These are phyloP conservation scores for Verticillium alfalfae DNA, from an alignment of 2,329 filamentous ascomycete genomes.

Conservation along the genomic window DNA sequence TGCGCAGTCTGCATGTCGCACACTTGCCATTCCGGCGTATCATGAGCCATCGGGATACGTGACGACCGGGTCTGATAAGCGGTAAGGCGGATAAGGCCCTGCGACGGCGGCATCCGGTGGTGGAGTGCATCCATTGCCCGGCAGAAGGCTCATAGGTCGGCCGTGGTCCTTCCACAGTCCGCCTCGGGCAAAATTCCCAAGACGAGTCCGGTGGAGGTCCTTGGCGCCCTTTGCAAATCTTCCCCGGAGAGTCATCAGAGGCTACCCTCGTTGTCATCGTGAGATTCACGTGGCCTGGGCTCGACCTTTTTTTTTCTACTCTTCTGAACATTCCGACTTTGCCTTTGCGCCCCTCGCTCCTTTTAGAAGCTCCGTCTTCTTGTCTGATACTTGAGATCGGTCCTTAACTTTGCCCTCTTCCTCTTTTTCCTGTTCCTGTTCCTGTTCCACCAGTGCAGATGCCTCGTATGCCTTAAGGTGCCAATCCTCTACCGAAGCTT, in stretches of 20 bases:
- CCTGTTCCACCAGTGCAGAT: background rate
- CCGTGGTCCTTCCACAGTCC: background rate
- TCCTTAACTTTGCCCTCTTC: background rate
- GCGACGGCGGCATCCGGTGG: background rate
- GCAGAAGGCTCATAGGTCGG: background rate
- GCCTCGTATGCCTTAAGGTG: background rate
- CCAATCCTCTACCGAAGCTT: background rate
- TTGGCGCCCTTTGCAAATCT: background rate
- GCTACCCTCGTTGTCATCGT: background rate
- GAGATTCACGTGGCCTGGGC: background rate
- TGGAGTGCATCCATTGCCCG: background rate
- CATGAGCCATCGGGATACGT: background rate
- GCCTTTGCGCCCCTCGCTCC: background rate
- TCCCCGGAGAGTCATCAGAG: background rate
- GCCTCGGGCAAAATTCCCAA: background rate
- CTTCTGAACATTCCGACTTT: background rate
- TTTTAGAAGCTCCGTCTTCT: background rate
- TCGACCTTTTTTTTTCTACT: background rate
- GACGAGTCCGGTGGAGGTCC: background rate
- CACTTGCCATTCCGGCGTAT: background rate
- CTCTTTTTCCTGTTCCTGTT: slow-evolving; percentile 1
- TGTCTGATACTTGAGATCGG: background rate
- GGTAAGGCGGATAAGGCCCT: background rate
- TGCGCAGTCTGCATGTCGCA: background rate
- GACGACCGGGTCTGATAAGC: background rate